Percentiles rank a stretch among this genome's conserved stretches.
phyloP scores from a whole-genome alignment of 257 asterid species.

The Thymus mandschuricus region DNA sequence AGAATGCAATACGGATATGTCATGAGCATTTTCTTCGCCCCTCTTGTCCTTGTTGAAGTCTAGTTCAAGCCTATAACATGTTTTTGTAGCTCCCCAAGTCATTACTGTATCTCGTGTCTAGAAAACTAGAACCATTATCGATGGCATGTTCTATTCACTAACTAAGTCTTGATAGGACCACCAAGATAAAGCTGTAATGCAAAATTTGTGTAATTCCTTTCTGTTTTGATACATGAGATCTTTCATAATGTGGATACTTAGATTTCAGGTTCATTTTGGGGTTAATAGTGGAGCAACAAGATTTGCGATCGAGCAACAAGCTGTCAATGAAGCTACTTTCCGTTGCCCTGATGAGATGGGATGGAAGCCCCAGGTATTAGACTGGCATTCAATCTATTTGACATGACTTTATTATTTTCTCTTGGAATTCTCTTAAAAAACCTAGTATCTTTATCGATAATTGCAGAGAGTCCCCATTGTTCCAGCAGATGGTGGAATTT shows the following conservation, averaged over 20 bases:
- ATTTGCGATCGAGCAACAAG: constrained; percentile 92
- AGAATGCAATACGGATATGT: not conserved
- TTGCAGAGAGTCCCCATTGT: constrained; percentile 72
- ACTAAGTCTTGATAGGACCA: not conserved
- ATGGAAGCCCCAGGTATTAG: constrained; percentile 94
- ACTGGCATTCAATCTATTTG: not conserved
- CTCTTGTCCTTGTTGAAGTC: not conserved
- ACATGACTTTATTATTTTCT: not conserved
- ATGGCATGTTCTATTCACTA: not conserved
- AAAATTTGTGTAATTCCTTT: not conserved
- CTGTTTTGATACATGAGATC: constrained; percentile 11
- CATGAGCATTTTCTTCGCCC: not conserved
- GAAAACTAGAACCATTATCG: not conserved
- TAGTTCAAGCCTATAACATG: not conserved
- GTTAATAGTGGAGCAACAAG: constrained; percentile 95
- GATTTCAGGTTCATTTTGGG: constrained; percentile 86
- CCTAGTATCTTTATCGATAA: constrained; percentile 7
- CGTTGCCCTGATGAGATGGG: constrained; percentile 99
- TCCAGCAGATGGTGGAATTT: constrained; percentile 59
- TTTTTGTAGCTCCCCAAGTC: no score
- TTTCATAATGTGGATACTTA: constrained; percentile 27
- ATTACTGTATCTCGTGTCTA: not conserved
- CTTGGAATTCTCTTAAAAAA: not conserved
- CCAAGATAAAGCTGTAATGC: not conserved
- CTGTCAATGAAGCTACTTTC: constrained; percentile 94